phyloP scores from a whole-genome alignment of 805 yeast species.

The Cyberlindnera sargentensis region DNA sequence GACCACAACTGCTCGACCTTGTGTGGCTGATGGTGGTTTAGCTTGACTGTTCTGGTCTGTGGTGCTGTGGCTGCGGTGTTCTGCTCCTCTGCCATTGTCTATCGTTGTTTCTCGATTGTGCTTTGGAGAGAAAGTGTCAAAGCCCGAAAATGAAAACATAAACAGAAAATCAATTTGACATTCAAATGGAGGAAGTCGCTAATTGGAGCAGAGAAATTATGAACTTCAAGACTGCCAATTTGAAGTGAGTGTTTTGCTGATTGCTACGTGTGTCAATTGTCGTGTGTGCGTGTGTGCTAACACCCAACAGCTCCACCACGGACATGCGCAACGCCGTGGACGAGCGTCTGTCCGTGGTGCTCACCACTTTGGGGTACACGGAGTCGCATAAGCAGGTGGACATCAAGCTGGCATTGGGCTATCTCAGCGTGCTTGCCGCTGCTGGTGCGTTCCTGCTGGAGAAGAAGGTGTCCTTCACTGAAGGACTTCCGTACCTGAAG shows the following conservation, averaged over 20 bases:
- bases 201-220: background rate
- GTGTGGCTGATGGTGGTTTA: conserved; percentile 32
- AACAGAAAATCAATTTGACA: background rate
- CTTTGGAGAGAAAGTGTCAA: background rate
- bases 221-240: conserved; percentile 2
- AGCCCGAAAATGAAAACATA: background rate
- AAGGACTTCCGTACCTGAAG: conserved; percentile 34
- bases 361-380: conserved; percentile 30
- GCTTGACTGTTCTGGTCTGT: conserved; percentile 21
- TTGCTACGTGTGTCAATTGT: too few species aligned
- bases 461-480: conserved; percentile 38
- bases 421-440: conserved; percentile 41
- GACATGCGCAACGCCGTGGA: conserved; percentile 9
- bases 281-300: background rate
- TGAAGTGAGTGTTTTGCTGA: conserved; percentile 1
- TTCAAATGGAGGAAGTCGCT: too few species aligned
- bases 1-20: conserved; percentile 28
- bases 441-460: conserved; percentile 43
- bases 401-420: conserved; percentile 43
- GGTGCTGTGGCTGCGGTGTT: too few species aligned
- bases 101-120: background rate
- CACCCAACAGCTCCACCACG: conserved; percentile 4
- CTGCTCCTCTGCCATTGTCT: background rate
- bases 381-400: conserved; percentile 38
- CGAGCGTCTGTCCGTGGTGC: conserved; percentile 11